Base-by-base conservation (phyloP, 352 stramenopile genomes). In the Phytophthora constricta region DNA sequence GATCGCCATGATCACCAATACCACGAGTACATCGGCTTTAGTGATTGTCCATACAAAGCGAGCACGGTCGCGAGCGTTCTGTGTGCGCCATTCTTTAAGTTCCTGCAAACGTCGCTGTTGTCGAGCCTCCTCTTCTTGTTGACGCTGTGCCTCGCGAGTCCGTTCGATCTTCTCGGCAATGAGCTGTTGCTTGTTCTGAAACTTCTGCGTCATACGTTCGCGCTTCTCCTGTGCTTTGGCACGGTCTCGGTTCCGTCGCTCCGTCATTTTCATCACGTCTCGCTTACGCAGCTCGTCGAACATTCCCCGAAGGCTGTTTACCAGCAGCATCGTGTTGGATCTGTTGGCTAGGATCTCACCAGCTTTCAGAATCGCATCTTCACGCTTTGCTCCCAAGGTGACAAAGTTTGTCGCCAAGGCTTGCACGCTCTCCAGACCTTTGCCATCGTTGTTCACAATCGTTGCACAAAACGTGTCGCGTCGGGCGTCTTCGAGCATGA, bases 321-420 rank as follows among this genome's bases (percentile, higher is more conserved):
- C 85, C 20, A 93, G 70, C 25, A 92, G 68, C 70, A 93, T 76
- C 74, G 85, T 93, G 62, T 93, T 93, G n/a, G 83, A 89, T n/a
- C 80, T 76, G 51, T 89, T 90, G 19, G 85, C 83, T 20, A 91
- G 69, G 17, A 93, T 92, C 59, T 92, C 85, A n/a, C 82, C 80
- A 33, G 85, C 85, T 51, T 90, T 93, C 19, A 93, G 57, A 25
- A 93, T 84, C 1, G 85, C 85, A 26, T 84, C 81, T 41, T 90
- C 76, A 9, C 68, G 78, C 22, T 90, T 81, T 0, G 85, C 85
- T 0, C 85, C 85, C 41, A 93, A 73, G 11, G 68, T 76, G 0
- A 93, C 84, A 47, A 93, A 86, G 46, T 84, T 90, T 16, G 70
- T 72, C 22, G 82, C 78, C 23, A 93, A 63, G 0, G 81, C 72